Percentiles rank a stretch among this genome's conserved stretches.
Evolutionary conservation across 768 basidiomycete species (phyloP).

Genomic region (Naganishia friedmannii): DNA sequence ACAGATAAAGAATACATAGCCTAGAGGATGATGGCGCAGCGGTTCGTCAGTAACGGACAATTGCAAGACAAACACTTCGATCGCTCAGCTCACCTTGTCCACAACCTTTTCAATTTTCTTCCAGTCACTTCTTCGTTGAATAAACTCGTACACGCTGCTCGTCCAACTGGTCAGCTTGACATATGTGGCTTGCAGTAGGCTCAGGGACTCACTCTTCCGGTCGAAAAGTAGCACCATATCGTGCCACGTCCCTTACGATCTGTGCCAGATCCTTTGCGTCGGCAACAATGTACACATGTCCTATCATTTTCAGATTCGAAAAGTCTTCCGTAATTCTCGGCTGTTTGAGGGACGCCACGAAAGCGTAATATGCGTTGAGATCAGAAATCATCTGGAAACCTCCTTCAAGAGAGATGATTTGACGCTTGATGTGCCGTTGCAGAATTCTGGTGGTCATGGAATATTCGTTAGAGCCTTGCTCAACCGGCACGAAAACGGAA

Average conservation of each 20-base stretch:
- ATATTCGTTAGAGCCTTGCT: background rate
- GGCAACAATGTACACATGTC: constrained; percentile 91
- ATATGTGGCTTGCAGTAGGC: too few species aligned
- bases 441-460: constrained; percentile 63
- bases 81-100: constrained; percentile 48
- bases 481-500: background rate
- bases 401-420: constrained; percentile 89
- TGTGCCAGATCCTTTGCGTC: constrained; percentile 95
- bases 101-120: constrained; percentile 97
- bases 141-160: constrained; percentile 93
- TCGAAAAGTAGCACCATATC: constrained; percentile 90
- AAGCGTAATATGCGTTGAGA: constrained; percentile 85
- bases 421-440: constrained; percentile 93
- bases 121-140: constrained; percentile 92
- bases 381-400: constrained; percentile 97
- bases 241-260: constrained; percentile 89
- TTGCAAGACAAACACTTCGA: constrained; percentile 18
- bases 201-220: constrained; percentile 68
- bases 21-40: constrained; percentile 31
- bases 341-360: constrained; percentile 81
- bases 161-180: background rate
- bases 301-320: constrained; percentile 91
- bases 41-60: constrained; percentile 24
- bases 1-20: constrained; percentile 54
- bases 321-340: constrained; percentile 83